These are phyloP conservation scores for Spathaspora passalidarum DNA, from an alignment of 805 yeast genomes.

Conservation along the genomic window DNA sequence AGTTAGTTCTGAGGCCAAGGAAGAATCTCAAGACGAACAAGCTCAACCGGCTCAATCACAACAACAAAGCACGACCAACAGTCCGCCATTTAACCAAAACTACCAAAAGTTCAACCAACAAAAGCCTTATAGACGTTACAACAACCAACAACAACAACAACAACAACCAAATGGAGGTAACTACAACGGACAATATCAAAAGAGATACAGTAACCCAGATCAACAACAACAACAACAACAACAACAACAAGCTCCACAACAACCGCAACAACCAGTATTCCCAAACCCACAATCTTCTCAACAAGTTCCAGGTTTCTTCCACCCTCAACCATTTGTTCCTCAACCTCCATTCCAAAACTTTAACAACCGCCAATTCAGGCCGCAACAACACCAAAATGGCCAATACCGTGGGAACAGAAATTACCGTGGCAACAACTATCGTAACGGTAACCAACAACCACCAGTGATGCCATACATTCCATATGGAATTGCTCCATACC, in stretches of 20 bases:
- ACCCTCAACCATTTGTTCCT: conserved; percentile 29
- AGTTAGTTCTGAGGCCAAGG: conserved; percentile 1
- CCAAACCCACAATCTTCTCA: conserved; percentile 6
- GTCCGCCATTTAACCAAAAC: conserved; percentile 4
- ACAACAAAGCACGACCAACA: conserved; percentile 3
- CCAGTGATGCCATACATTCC: conserved; percentile 5
- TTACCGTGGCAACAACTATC: conserved; percentile 3
- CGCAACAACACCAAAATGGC: conserved; percentile 19
- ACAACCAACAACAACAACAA: conserved; percentile 18
- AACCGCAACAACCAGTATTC: conserved; percentile 3
- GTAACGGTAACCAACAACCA: conserved; percentile 14
- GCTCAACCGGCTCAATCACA: conserved; percentile 3
- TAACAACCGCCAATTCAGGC: conserved; percentile 19
- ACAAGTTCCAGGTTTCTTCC: conserved; percentile 27
- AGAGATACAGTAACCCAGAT: conserved; percentile 17
- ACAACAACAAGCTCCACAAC: conserved; percentile 12
- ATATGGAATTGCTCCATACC: conserved; percentile 7
- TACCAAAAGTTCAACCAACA: conserved; percentile 6
- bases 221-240: conserved; percentile 15
- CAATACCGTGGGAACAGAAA: conserved; percentile 7
- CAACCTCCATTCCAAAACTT: conserved; percentile 13
- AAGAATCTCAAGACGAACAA: conserved; percentile 4
- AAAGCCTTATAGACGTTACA: conserved; percentile 1
- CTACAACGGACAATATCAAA: conserved; percentile 15
- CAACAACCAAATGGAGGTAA: conserved; percentile 6